A percentile compares a stretch with the other conserved stretches of the same genome.
Conservation (phyloP, 345 rosid species). For the Melaleuca quinquenervia region DNA sequence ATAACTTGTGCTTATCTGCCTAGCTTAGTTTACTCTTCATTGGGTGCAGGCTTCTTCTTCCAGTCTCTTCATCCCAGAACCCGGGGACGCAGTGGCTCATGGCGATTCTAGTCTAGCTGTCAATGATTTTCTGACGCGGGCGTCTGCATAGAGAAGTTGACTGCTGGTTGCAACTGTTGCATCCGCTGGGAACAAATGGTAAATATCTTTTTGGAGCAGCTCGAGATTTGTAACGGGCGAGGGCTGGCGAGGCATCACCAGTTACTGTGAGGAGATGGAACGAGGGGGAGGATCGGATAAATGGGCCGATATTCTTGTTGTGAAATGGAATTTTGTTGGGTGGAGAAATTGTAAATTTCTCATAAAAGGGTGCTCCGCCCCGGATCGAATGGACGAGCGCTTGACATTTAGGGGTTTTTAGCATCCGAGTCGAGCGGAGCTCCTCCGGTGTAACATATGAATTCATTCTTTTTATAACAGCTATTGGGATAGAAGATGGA, state of each 20-base stretch:
- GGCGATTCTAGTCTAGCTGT: constrained; percentile 89
- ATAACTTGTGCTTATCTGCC: neutral
- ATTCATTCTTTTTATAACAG: neutral
- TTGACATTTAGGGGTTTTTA: neutral
- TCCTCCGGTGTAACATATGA: neutral
- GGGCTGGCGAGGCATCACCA: neutral
- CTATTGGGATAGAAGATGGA: neutral
- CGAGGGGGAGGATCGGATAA: neutral
- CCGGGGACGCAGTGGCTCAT: constrained; percentile 92
- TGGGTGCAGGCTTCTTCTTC: constrained; percentile 65
- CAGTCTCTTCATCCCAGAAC: constrained; percentile 79
- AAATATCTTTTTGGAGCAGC: neutral
- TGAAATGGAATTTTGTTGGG: neutral
- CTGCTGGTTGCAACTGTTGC: neutral
- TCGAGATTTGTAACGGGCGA: neutral
- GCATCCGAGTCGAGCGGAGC: neutral
- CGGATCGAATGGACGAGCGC: neutral
- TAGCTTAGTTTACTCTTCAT: neutral
- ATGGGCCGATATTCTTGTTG: neutral
- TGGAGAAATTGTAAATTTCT: neutral
- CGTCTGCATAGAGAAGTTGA: constrained; percentile 11
- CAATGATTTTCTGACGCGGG: constrained; percentile 70
- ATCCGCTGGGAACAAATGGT: neutral
- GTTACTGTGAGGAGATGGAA: neutral
- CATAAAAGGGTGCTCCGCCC: neutral